Base-by-base conservation (phyloP, 2,329 filamentous ascomycete species). In the Claviceps humidiphila region DNA sequence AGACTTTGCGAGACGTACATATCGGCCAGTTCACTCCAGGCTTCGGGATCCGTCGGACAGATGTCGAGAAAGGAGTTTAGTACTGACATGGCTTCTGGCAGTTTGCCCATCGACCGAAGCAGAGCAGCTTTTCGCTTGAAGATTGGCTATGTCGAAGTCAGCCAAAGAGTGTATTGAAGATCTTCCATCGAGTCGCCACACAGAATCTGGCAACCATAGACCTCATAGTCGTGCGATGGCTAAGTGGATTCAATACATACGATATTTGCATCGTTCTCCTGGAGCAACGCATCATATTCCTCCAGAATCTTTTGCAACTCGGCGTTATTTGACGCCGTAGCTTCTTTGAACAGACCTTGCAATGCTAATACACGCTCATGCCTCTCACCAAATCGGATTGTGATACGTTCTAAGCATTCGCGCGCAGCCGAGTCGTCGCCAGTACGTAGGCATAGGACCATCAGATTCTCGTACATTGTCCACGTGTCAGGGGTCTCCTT, bases 21-120 rank as follows among this genome's bases (percentile, higher is more conserved):
- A 64, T 95, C 89, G 51, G 87, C 81, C 59, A 97, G 74, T 71
- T 98, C 93, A 50, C 88, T 81, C 93, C 93, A 98, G 9, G 87
- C 84, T 71, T 98, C 93, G 5, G 85, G 83, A 70, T 98, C 93
- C 1, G 87, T 95, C 2, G 93, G 90, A 51, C 84, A 86, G 55
- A 85, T 82, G 63, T 94, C 86, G 47, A 98, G 72, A 30, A 97
- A 75, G 53, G 82, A 76, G 56, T 83, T 81, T 53, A 97, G 70
- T 30, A 84, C 82, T 37, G 80, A 71, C 45, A 90, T 85, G 1
- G 93, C 87, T 57, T 96, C 89, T 1, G 77, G 62, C 1, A 73
- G 72, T 60, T 81, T 82, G 34, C 81, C 82, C 66, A 94, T 75
- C 30, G 84, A 85, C 59, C 82, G 81, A 54, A 97, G 72, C 39